These are phyloP conservation scores for Thelephora ganbajun DNA, from an alignment of 768 basidiomycete genomes.

Conservation along the genomic window DNA sequence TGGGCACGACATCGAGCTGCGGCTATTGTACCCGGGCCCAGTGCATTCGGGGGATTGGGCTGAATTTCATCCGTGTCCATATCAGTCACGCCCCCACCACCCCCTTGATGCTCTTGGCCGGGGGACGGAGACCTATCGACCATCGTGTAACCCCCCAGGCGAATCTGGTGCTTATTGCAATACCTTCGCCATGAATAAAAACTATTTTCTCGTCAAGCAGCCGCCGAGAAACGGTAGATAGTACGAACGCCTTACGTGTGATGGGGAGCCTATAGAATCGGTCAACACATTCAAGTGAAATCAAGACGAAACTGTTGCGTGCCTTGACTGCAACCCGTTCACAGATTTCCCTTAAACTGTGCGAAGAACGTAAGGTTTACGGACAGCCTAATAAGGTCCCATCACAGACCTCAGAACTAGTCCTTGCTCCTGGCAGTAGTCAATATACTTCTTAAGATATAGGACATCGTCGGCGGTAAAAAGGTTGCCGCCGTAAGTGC, in stretches of 20 bases:
- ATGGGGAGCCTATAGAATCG: conserved; percentile 53
- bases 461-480: conserved; percentile 76
- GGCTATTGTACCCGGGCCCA: conserved; percentile 30
- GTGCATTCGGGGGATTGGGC: conserved; percentile 9
- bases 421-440: conserved; percentile 83
- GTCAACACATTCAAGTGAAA: not conserved
- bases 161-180: conserved; percentile 87
- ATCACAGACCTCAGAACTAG: conserved; percentile 52
- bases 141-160: conserved; percentile 78
- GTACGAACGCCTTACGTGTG: conserved; percentile 50
- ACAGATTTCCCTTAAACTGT: conserved; percentile 69
- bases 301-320: conserved; percentile 6
- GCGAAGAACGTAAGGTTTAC: not conserved
- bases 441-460: conserved; percentile 80
- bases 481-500: conserved; percentile 79
- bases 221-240: too few relatives aligned
- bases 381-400: not conserved
- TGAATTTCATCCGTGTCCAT: conserved; percentile 2
- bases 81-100: not conserved
- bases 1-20: conserved; percentile 28
- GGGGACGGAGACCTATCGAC: conserved; percentile 16
- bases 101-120: not conserved
- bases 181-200: conserved; percentile 89
- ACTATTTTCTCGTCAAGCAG: conserved; percentile 19
- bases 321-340: conserved; percentile 79